Percentiles rank a stretch among this genome's conserved stretches.
Conservation (phyloP, 1,284 basidiomycete genomes). For the Irpex rosettiformis region DNA sequence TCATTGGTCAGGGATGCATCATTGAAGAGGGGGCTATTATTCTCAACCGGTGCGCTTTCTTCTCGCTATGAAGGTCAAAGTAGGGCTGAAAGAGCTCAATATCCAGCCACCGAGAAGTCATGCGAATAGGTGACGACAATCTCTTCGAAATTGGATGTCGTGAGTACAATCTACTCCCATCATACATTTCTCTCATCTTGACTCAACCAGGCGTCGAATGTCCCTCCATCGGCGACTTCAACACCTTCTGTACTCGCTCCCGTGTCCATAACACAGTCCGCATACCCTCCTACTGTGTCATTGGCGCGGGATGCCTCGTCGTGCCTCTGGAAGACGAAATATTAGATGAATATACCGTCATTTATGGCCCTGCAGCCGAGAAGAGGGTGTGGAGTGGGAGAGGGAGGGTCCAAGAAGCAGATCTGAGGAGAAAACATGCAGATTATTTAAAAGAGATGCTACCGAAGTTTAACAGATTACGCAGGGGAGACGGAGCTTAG, state of each 20-base stretch:
- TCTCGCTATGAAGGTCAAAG: background rate
- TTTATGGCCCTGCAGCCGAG: conserved; percentile 76
- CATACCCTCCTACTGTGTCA: conserved; percentile 75
- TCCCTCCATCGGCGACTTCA: conserved; percentile 77
- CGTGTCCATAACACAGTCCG: conserved; percentile 78
- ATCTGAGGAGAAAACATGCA: conserved; percentile 81
- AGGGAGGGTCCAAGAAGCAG: conserved; percentile 80
- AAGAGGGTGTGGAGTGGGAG: conserved; percentile 82
- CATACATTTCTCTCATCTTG: no score
- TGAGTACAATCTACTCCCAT: no score
- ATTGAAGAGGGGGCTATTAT: conserved; percentile 90
- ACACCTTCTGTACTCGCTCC: conserved; percentile 80
- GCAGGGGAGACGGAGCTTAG: conserved; percentile 17
- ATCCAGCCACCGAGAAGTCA: conserved; percentile 70
- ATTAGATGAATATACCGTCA: conserved; percentile 82
- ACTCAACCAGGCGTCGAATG: conserved; percentile 76
- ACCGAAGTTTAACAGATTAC: conserved; percentile 80
- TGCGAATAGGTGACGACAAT: conserved; percentile 91
- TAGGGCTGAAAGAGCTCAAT: background rate
- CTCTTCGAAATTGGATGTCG: conserved; percentile 91
- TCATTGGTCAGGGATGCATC: conserved; percentile 86
- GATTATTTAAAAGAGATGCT: conserved; percentile 90
- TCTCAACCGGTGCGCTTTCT: conserved; percentile 64
- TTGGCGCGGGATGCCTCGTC: conserved; percentile 77
- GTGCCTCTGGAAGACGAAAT: conserved; percentile 73